phyloP scores from a whole-genome alignment of 495 filamentous ascomycete genomes.

The Xylaria nigripes region DNA sequence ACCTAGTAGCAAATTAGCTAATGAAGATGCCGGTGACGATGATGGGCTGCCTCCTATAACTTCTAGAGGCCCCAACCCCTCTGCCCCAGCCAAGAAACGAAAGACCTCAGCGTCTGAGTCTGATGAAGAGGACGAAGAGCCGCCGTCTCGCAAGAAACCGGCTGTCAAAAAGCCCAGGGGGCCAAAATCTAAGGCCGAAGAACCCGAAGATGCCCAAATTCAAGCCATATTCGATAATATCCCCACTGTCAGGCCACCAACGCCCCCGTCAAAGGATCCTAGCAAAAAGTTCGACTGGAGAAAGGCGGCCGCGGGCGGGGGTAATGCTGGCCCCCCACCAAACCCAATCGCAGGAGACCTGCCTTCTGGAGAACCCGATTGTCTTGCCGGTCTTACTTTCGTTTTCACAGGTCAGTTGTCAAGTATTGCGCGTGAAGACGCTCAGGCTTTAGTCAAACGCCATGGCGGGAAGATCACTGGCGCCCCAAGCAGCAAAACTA shows the following conservation, averaged over 20 bases:
- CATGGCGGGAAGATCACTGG: conserved; percentile 85
- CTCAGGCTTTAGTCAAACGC: conserved; percentile 76
- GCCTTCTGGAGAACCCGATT: conserved; percentile 79
- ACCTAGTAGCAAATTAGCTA: conserved; percentile 31
- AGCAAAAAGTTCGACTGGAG: conserved; percentile 66
- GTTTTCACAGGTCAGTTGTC: conserved; percentile 92
- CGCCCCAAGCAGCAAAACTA: conserved; percentile 86
- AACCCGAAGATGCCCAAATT: conserved; percentile 53
- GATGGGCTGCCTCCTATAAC: conserved; percentile 23
- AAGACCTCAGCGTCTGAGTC: conserved; percentile 36
- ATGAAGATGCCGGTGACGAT: conserved; percentile 32
- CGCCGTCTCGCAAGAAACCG: conserved; percentile 45
- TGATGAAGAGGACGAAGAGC: conserved; percentile 37
- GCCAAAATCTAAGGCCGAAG: conserved; percentile 47
- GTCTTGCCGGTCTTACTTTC: conserved; percentile 84
- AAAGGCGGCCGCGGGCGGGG: conserved; percentile 41
- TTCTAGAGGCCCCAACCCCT: conserved; percentile 33
- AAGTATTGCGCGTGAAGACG: conserved; percentile 74
- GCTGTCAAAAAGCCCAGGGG: conserved; percentile 53
- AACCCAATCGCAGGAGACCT: conserved; percentile 59
- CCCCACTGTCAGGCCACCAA: conserved; percentile 69
- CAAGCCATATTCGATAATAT: conserved; percentile 84
- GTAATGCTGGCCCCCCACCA: conserved; percentile 52
- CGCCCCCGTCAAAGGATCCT: conserved; percentile 59
- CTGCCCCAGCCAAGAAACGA: conserved; percentile 35